Conservation (phyloP, 257 asterid genomes). For the Ehretia macrophylla region DNA sequence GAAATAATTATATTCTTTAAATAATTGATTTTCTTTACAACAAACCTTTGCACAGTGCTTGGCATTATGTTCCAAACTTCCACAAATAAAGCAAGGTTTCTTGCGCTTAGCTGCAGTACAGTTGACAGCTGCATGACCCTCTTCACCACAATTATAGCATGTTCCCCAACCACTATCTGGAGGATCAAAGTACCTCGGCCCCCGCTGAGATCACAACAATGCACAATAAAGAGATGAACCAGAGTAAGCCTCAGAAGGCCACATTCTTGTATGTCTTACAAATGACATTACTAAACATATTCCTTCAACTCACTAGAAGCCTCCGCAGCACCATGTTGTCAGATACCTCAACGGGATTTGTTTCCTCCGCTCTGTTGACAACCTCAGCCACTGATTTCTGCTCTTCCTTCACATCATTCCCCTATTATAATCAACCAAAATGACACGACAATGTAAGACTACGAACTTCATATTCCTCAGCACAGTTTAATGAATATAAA, state of each 20-base stretch:
- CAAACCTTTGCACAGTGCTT: conserved; percentile 76
- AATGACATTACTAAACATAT: conserved; percentile 28
- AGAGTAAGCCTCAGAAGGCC: conserved; percentile 22
- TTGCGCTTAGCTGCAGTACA: conserved; percentile 79
- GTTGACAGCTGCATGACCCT: conserved; percentile 70
- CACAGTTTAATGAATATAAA: neutral
- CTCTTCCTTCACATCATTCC: conserved; percentile 40
- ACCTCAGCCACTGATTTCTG: conserved; percentile 28
- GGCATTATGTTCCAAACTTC: conserved; percentile 80
- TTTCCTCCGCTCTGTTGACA: conserved; percentile 31
- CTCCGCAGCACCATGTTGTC: conserved; percentile 67
- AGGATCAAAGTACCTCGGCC: conserved; percentile 97
- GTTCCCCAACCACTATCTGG: conserved; percentile 89
- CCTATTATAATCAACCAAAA: conserved; percentile 28
- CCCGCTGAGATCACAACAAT: conserved; percentile 67
- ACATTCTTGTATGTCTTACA: conserved; percentile 22
- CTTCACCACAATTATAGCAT: conserved; percentile 97
- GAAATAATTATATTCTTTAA: too few relatives aligned
- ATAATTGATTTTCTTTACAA: conserved; percentile 6
- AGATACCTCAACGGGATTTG: conserved; percentile 36
- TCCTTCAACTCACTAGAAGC: conserved; percentile 91
- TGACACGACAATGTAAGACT: neutral
- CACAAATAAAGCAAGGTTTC: conserved; percentile 96
- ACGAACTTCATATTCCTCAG: conserved; percentile 3
- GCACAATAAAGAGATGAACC: conserved; percentile 24